Percentiles rank a stretch among this genome's conserved stretches.
These are phyloP conservation scores for Boletus insuetus DNA, from an alignment of 768 basidiomycete species.

Conservation along the genomic window DNA sequence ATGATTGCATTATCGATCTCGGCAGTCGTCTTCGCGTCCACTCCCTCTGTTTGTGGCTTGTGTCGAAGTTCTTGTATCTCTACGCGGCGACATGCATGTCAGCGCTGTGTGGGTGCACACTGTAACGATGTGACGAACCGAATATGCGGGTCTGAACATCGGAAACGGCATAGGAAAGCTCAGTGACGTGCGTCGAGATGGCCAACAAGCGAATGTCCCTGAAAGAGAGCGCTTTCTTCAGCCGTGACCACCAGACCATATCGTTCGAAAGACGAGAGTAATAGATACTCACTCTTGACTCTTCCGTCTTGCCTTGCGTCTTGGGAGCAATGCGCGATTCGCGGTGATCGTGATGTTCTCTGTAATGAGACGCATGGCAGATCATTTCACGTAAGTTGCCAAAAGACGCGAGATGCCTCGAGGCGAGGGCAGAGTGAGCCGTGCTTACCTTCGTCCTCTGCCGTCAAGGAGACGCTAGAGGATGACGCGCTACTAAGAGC, in stretches of 20 bases:
- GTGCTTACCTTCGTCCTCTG: constrained; percentile 62
- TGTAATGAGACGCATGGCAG: constrained; percentile 34
- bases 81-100: constrained; percentile 30
- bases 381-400: constrained; percentile 35
- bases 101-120: constrained; percentile 5
- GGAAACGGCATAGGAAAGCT: constrained; percentile 81
- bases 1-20: constrained; percentile 82
- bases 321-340: constrained; percentile 41
- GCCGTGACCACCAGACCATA: constrained; percentile 26
- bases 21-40: constrained; percentile 53
- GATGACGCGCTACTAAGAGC: constrained; percentile 35
- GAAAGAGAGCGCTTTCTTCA: constrained; percentile 26
- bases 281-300: constrained; percentile 62
- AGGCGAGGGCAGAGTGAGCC: constrained; percentile 20
- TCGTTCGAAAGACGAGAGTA: constrained; percentile 14
- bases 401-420: constrained; percentile 25
- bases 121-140: constrained; percentile 42
- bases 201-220: constrained; percentile 77
- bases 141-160: constrained; percentile 92
- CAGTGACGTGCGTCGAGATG: constrained; percentile 82
- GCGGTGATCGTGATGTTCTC: constrained; percentile 74
- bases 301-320: constrained; percentile 50
- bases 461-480: constrained; percentile 52
- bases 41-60: constrained; percentile 65
- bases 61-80: constrained; percentile 94